These are phyloP conservation scores for Typha latifolia DNA, from an alignment of 176 grass and related monocot species.

Conservation along the genomic window DNA sequence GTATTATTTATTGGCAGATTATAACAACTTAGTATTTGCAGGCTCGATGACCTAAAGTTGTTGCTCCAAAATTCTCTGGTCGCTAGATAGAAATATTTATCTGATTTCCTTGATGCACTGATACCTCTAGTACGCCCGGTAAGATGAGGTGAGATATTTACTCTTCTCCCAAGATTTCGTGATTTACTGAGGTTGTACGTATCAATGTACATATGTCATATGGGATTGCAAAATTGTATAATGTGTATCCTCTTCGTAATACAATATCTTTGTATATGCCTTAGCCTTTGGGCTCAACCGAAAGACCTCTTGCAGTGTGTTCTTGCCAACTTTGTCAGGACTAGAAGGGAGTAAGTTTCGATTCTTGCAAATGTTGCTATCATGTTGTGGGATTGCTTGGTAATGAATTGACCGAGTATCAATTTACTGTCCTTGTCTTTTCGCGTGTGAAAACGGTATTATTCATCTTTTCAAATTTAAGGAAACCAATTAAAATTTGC, in stretches of 20 bases:
- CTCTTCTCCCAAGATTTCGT: background rate
- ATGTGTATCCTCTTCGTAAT: background rate
- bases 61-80: conserved; percentile 73
- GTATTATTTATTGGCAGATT: conserved; percentile 4
- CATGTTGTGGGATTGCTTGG: too few species aligned
- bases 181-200: background rate
- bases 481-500: too few species aligned
- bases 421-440: too few species aligned
- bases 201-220: background rate
- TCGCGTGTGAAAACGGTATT: too few species aligned
- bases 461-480: too few species aligned
- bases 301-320: too few species aligned
- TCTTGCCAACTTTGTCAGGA: too few species aligned
- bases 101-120: conserved; percentile 19
- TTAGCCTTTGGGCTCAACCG: too few species aligned
- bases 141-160: background rate
- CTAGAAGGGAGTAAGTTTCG: too few species aligned
- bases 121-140: conserved; percentile 3
- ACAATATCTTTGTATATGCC: too few species aligned
- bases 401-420: too few species aligned
- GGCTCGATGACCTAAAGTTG: conserved; percentile 72
- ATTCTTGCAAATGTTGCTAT: too few species aligned
- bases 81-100: conserved; percentile 31
- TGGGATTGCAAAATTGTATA: background rate
- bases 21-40: conserved; percentile 26